These are phyloP conservation scores for Skeletonema tropicum DNA, from an alignment of 108 stramenopile genomes.

Conservation along the genomic window DNA sequence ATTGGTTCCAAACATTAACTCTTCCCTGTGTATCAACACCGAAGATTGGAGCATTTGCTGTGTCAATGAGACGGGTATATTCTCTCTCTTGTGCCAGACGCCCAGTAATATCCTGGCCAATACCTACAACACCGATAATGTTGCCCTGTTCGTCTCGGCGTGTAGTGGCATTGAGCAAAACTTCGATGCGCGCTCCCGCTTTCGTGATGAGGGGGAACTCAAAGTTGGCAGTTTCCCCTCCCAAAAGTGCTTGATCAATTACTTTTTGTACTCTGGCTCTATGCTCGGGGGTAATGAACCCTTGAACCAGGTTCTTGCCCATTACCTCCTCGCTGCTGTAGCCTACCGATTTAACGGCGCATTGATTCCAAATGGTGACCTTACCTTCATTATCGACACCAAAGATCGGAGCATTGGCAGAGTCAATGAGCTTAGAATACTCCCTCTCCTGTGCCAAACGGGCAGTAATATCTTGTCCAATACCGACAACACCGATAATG, in stretches of 20 bases:
- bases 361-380: constrained; percentile 71
- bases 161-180: constrained; percentile 79
- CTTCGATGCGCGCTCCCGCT: constrained; percentile 34
- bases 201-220: constrained; percentile 59
- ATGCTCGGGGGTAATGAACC: constrained; percentile 38
- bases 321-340: constrained; percentile 33
- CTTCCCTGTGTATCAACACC: constrained; percentile 48
- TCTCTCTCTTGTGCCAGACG: constrained; percentile 50
- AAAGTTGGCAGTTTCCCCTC: constrained; percentile 51
- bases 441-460: constrained; percentile 57
- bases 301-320: constrained; percentile 38
- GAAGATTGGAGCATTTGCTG: constrained; percentile 56
- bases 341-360: constrained; percentile 30
- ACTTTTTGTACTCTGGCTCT: constrained; percentile 20
- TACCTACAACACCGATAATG: constrained; percentile 72
- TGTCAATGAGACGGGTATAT: constrained; percentile 44
- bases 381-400: constrained; percentile 74
- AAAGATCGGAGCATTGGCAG: constrained; percentile 86
- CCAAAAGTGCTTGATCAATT: constrained; percentile 32
- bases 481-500: constrained; percentile 66
- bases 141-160: constrained; percentile 64
- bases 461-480: constrained; percentile 79
- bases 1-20: constrained; percentile 47
- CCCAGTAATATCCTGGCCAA: constrained; percentile 56
- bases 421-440: constrained; percentile 73